Evolutionary conservation across 2,329 filamentous ascomycete species (phyloP).

Genomic region (Aspergillus sp.): DNA sequence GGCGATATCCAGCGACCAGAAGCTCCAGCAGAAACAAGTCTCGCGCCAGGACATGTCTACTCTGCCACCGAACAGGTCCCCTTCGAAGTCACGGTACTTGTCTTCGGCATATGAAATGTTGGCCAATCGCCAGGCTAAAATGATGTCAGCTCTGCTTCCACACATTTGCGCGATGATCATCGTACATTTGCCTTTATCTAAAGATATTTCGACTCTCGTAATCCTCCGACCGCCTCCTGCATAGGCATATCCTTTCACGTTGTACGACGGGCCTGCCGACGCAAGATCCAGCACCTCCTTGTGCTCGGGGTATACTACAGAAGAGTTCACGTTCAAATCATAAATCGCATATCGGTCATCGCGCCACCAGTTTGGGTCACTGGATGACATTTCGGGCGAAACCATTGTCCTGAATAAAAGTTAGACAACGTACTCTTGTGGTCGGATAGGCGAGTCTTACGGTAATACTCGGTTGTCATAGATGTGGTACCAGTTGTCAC

Average conservation of each 20-base stretch:
- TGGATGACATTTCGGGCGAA: constrained; percentile 75
- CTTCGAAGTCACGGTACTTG: constrained; percentile 68
- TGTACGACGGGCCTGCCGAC: constrained; percentile 58
- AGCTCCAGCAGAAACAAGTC: constrained; percentile 86
- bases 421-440: constrained; percentile 2
- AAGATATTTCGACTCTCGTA: constrained; percentile 77
- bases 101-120: constrained; percentile 83
- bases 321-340: constrained; percentile 85
- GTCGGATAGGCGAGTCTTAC: constrained; percentile 31
- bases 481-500: constrained; percentile 93
- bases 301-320: constrained; percentile 76
- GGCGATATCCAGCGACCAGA: constrained; percentile 75
- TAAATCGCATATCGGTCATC: constrained; percentile 93
- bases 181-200: constrained; percentile 72
- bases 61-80: constrained; percentile 69
- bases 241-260: constrained; percentile 80
- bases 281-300: constrained; percentile 64
- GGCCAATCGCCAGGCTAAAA: constrained; percentile 68
- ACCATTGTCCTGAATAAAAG: constrained; percentile 64
- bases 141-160: constrained; percentile 12
- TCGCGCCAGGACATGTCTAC: constrained; percentile 83
- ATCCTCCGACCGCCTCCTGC: constrained; percentile 82
- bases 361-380: constrained; percentile 75
- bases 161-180: background rate
- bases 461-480: constrained; percentile 90